Base-by-base conservation (phyloP, 1,284 basidiomycete species). In the Malassezia japonica region DNA sequence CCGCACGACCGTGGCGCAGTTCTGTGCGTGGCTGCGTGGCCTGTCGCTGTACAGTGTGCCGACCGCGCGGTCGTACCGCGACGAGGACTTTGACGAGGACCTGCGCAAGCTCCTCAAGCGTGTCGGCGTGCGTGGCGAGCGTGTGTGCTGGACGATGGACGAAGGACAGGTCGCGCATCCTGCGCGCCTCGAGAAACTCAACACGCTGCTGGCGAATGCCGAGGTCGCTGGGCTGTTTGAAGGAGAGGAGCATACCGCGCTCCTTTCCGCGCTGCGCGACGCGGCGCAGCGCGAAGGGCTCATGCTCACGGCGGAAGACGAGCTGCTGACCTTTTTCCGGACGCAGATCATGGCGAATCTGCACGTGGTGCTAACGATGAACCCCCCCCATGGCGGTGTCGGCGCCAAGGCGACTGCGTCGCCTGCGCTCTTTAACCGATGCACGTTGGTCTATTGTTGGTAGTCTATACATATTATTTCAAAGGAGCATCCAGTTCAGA, bases 1-100 rank as follows among this genome's bases (percentile, higher is more conserved):
- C 57, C 94, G 98, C 86, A 99, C 94, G 1, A 99, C 92, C 0
- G 77, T 99, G 1, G 94, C 94, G 25, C 84, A 95, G 48, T 99
- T 99, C 74, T 94, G 98, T 35, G 94, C 94, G 0, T 99, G 94
- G 94, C 90, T 99, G 83, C 95, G 98, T 64, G 94, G 94, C 36
- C 78, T 99, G 38, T 91, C 87, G 71, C 91, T 99, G 60, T 99
- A 94, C 80, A 89, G 92, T 71, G 92, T 99, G 79, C 94, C 95
- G 71, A 91, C 95, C 3, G 94, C 90, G 20, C 96, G 96, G 78
- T 91, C 89, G 74, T 99, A 99, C 74, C 94, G 88, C 0, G 90
- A 87, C 20, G 90, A 91, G 24, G 90, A 98, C 74, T 99, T 99
- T 67, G 94, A 98, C 64, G 92, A 98, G 59, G 94, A 99, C 71